Evolutionary conservation across 768 basidiomycete genomes (phyloP).

Genomic region (Rhizopogon vinicolor): DNA sequence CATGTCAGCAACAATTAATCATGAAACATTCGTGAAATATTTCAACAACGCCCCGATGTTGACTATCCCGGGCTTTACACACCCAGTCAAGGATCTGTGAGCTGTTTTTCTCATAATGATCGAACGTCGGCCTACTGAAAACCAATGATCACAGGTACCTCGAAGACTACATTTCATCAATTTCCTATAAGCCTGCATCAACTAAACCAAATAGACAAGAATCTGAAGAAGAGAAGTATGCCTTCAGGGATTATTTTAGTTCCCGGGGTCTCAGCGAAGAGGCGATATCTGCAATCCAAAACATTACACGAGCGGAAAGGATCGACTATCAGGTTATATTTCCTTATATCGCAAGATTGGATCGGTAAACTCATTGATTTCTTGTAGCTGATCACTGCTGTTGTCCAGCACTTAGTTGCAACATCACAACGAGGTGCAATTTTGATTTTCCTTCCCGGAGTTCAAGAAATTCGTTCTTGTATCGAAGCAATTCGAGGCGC

Average conservation of each 20-base stretch:
- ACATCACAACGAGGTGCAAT: constrained; percentile 57
- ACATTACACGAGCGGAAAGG: constrained; percentile 52
- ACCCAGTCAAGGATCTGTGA: constrained; percentile 74
- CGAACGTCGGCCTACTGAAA: not conserved
- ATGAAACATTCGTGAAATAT: constrained; percentile 77
- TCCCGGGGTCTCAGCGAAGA: constrained; percentile 50
- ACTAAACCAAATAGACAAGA: constrained; percentile 27
- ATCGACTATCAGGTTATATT: constrained; percentile 66
- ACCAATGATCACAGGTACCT: constrained; percentile 55
- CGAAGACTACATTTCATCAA: constrained; percentile 65
- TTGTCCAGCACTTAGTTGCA: constrained; percentile 59
- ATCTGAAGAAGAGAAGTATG: constrained; percentile 33
- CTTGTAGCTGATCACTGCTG: constrained; percentile 56
- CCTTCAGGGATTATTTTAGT: constrained; percentile 44
- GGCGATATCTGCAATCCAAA: constrained; percentile 51
- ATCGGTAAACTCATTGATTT: not conserved
- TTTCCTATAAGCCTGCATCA: constrained; percentile 50
- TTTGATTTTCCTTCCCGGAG: constrained; percentile 87
- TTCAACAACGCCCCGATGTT: constrained; percentile 79
- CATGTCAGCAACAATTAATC: constrained; percentile 96
- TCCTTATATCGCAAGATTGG: not conserved
- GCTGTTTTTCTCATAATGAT: constrained; percentile 14
- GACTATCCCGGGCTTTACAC: constrained; percentile 76
- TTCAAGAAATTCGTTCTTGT: constrained; percentile 81
- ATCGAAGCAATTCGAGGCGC: constrained; percentile 50